Evolutionary conservation across 2,329 filamentous ascomycete species (phyloP), one percentile per base, ranked within the genome.

Genomic region (Fusarium sp.): DNA sequence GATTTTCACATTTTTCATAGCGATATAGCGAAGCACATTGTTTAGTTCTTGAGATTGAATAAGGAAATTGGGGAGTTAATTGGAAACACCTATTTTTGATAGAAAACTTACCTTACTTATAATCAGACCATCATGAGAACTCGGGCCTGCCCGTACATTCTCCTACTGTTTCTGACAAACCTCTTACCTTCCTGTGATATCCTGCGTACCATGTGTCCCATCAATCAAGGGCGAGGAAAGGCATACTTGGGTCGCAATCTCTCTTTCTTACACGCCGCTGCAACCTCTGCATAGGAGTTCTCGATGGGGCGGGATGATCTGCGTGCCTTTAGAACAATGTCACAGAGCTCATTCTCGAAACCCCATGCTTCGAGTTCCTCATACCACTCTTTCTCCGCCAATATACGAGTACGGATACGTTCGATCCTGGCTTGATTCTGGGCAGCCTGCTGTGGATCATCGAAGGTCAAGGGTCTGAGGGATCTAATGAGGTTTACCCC

Each of bases 11-110:
- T 51, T 58, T 65, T 25, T 61, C 49, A 56, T n/a, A 71, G 55
- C 51, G 42, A 49, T 62, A 37, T 53, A 68, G 51, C 45, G 68
- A 50, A 42, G 28, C n/a, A 46, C 27, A 56, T 49, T 66, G n/a
- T 40, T 46, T 53, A 54, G 16, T 34, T 34, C 13, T 41, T 45
- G 3, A 65, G 55, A 58, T 71, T 66, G 63, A 64, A 45, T 48
- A 56, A 21, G 34, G 27, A 23, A 25, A 53, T 42, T 10, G 32
- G 25, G 28, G 30, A 37, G n/a, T 27, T 43, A 32, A 51, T 55
- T 27, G 8, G 34, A 21, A 32, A 68, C 37, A 40, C 16, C 14
- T 60, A 42, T 28, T 16, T 14, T 28, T 32, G 41, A 68, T 42
- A 59, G 25, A 59, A 51, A 30, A 45, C 32, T 20, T 50, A 54